Percentiles rank a stretch among this genome's conserved stretches.
Evolutionary conservation across 225 moss, liverwort and hornwort genomes (phyloP).

Genomic region (Antitrichia curtipendula): DNA sequence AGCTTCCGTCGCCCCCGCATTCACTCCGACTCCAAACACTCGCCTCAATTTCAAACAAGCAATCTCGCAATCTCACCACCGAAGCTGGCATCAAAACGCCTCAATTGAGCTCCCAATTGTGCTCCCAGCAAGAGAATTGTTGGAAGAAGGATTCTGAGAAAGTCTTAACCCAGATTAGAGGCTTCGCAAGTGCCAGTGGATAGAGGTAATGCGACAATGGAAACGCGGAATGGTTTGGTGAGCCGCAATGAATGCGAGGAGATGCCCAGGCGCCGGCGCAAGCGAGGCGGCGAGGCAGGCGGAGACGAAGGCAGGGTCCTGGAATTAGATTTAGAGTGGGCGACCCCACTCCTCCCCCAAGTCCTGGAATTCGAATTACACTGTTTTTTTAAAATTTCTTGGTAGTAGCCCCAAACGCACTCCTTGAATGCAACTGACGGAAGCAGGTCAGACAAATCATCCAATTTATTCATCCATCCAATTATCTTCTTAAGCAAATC

Average conservation of each 20-base stretch:
- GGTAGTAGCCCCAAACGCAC: too few species aligned
- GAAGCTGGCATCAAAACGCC: background rate
- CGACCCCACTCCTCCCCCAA: background rate
- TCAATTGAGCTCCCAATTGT: background rate
- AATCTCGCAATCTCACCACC: background rate
- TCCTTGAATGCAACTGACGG: too few species aligned
- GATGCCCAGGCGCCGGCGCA: background rate
- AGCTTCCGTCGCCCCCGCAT: constrained; percentile 6
- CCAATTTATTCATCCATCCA: background rate
- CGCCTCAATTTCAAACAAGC: background rate
- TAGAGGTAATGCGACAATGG: background rate
- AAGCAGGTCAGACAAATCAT: background rate
- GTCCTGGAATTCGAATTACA: background rate
- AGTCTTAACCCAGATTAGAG: background rate
- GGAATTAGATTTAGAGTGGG: background rate
- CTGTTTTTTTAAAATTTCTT: background rate
- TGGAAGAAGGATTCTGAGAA: too few species aligned
- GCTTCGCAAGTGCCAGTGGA: background rate
- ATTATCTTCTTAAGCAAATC: too few species aligned
- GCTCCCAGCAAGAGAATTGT: background rate
- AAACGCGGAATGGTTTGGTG: background rate
- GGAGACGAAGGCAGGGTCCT: background rate
- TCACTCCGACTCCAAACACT: background rate
- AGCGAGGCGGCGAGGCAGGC: background rate
- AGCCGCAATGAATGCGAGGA: background rate